Evolutionary conservation across 257 asterid species (phyloP).

Genomic region (Fraxinus anomala): DNA sequence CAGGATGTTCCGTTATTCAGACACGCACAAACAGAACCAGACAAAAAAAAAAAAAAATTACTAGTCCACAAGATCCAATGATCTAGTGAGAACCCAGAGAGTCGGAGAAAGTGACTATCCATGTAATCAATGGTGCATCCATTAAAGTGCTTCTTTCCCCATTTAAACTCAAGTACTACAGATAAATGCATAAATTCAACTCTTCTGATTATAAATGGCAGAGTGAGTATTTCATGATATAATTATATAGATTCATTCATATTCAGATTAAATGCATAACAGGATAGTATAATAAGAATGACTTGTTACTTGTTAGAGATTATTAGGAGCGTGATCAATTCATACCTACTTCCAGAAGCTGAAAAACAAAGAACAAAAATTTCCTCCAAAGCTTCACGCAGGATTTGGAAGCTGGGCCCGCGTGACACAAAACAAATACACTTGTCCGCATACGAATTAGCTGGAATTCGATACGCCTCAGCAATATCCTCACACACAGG

Average conservation of each 20-base stretch:
- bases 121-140: background rate
- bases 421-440: conserved; percentile 91
- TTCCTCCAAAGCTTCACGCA: conserved; percentile 87
- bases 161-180: background rate
- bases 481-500: conserved; percentile 79
- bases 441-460: conserved; percentile 74
- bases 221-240: background rate
- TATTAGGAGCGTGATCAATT: background rate
- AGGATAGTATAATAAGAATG: background rate
- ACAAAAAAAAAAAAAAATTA: background rate
- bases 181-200: too few species aligned
- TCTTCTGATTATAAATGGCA: background rate
- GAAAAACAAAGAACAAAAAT: conserved; percentile 81
- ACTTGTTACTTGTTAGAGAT: too few species aligned
- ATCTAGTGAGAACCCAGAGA: background rate
- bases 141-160: background rate
- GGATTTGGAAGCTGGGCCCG: conserved; percentile 67
- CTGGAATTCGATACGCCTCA: conserved; percentile 71
- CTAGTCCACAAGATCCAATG: background rate
- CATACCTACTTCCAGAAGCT: conserved; percentile 79
- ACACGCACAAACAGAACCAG: background rate
- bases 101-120: background rate
- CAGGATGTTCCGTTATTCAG: background rate
- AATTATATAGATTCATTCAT: background rate
- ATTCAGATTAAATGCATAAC: background rate